Conservation (phyloP, 1,284 basidiomycete genomes). For the Pascua sp. region DNA sequence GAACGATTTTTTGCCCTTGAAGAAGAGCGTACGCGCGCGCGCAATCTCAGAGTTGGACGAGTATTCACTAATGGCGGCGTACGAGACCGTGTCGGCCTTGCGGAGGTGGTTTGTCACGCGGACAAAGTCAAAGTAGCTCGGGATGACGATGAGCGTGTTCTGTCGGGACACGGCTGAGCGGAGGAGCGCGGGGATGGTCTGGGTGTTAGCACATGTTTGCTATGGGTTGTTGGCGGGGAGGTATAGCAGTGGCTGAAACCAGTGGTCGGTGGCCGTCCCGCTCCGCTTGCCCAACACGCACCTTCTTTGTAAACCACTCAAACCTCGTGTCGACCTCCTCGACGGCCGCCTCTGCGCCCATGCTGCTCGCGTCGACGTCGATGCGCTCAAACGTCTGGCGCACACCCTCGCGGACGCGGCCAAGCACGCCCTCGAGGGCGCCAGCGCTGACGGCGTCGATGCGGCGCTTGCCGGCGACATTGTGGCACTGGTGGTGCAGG, state of each 20-base stretch:
- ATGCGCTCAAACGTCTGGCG: constrained; percentile 60
- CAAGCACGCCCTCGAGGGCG: constrained; percentile 61
- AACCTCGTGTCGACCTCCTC: constrained; percentile 86
- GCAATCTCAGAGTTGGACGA: constrained; percentile 90
- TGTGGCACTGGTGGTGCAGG: constrained; percentile 69
- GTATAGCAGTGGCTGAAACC: no score
- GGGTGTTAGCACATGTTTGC: not conserved
- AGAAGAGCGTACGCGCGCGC: constrained; percentile 87
- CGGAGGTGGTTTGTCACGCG: constrained; percentile 82
- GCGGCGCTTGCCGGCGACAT: constrained; percentile 78
- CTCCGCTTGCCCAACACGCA: constrained; percentile 37
- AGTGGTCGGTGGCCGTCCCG: no score
- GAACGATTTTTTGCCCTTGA: constrained; percentile 79
- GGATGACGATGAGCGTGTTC: constrained; percentile 84
- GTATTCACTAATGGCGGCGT: constrained; percentile 89
- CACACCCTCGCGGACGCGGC: constrained; percentile 68
- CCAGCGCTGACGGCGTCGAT: constrained; percentile 52
- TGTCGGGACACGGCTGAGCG: constrained; percentile 88
- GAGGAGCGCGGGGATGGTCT: constrained; percentile 74
- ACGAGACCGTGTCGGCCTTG: constrained; percentile 65
- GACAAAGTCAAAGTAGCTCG: constrained; percentile 96
- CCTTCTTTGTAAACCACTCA: constrained; percentile 79
- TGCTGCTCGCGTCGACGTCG: constrained; percentile 41
- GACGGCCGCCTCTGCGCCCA: constrained; percentile 55
- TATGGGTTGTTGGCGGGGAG: not conserved